Evolutionary conservation across 2,329 filamentous ascomycete species (phyloP).

Genomic region (Exophiala sp.): DNA sequence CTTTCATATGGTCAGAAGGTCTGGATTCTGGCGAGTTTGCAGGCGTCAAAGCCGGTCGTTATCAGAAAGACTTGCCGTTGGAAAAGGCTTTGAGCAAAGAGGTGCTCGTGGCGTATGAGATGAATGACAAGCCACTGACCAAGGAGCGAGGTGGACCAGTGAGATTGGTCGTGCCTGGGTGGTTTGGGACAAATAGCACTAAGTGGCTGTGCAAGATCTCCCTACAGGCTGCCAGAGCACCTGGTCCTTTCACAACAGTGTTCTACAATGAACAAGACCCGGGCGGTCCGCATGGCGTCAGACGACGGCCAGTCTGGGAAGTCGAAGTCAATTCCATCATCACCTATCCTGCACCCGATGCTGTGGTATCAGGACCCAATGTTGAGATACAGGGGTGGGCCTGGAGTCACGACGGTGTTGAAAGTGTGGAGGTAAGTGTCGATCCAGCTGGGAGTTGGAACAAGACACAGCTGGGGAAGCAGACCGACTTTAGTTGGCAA

Average conservation of each 20-base stretch:
- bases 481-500: constrained; percentile 24
- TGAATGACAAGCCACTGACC: constrained; percentile 20
- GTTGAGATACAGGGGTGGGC: constrained; percentile 20
- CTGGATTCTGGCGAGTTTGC: constrained; percentile 23
- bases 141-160: constrained; percentile 26
- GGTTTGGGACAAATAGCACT: constrained; percentile 25
- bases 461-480: not conserved
- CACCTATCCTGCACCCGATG: constrained; percentile 13
- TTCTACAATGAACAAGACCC: constrained; percentile 27
- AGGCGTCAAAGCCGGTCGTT: constrained; percentile 17
- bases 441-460: constrained; percentile 13
- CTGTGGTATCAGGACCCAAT: constrained; percentile 10
- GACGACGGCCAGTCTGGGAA: constrained; percentile 21
- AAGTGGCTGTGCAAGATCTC: constrained; percentile 25
- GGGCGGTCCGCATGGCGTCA: constrained; percentile 12
- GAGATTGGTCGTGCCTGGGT: constrained; percentile 24
- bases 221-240: constrained; percentile 16
- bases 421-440: constrained; percentile 19
- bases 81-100: constrained; percentile 20
- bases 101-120: constrained; percentile 23
- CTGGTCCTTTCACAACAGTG: constrained; percentile 23
- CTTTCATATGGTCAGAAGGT: constrained; percentile 23
- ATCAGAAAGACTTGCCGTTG: constrained; percentile 25
- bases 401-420: constrained; percentile 21
- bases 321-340: constrained; percentile 27